Evolutionary conservation across 1,284 basidiomycete genomes (phyloP).

Genomic region (Golubevia sp.): DNA sequence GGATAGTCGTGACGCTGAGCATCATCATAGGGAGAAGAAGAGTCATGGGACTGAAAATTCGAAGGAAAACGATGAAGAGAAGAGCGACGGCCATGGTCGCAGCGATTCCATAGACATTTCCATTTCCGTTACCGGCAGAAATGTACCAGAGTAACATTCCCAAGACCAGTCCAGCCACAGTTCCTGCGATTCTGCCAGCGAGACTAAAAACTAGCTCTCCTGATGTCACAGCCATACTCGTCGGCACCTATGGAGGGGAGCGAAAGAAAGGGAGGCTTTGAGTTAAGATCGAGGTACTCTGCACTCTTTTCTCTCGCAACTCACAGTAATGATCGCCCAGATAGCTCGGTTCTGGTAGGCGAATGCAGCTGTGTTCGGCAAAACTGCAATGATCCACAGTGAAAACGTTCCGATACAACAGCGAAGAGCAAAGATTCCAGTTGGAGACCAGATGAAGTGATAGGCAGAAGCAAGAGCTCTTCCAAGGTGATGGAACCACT

Average conservation of each 20-base stretch:
- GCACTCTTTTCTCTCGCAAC: too few relatives aligned
- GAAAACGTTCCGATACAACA: constrained; percentile 22
- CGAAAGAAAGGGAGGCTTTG: too few relatives aligned
- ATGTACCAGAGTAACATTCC: constrained; percentile 71
- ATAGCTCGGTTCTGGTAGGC: not conserved
- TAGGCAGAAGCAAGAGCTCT: constrained; percentile 11
- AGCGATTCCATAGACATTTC: constrained; percentile 70
- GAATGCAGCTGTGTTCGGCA: not conserved
- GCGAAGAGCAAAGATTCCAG: constrained; percentile 16
- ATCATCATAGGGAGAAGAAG: constrained; percentile 62
- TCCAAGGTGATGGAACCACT: constrained; percentile 10
- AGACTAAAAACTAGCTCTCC: constrained; percentile 61
- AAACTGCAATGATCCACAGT: constrained; percentile 12
- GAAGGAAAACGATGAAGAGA: constrained; percentile 68
- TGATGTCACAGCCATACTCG: too few relatives aligned
- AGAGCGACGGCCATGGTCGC: constrained; percentile 67
- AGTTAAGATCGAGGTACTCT: too few relatives aligned
- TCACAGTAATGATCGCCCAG: not conserved
- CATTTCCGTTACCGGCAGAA: constrained; percentile 66
- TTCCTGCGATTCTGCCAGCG: constrained; percentile 66
- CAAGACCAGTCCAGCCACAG: constrained; percentile 64
- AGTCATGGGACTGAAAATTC: constrained; percentile 66
- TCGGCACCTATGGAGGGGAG: too few relatives aligned
- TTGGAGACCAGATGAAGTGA: constrained; percentile 1
- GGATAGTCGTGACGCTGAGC: constrained; percentile 55